Evolutionary conservation across 2,329 filamentous ascomycete species (phyloP).

Genomic region (Bimuria novae-zelandiae): DNA sequence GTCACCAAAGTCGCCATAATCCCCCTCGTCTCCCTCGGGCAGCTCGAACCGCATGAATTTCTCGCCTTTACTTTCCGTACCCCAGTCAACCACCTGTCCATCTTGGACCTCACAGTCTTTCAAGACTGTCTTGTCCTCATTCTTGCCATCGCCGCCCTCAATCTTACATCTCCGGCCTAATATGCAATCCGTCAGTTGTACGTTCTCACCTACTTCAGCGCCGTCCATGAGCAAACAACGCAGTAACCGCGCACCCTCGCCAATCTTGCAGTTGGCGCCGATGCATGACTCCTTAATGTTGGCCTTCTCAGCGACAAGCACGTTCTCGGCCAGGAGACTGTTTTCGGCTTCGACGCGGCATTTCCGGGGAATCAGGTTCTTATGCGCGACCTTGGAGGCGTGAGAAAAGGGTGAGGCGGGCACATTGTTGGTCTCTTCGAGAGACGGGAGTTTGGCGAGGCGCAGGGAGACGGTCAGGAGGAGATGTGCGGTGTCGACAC

Average conservation of each 20-base stretch:
- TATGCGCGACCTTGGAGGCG: slow-evolving; percentile 77
- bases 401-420: slow-evolving; percentile 74
- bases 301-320: slow-evolving; percentile 83
- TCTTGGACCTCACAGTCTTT: slow-evolving; percentile 93
- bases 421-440: slow-evolving; percentile 63
- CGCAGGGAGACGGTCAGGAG: slow-evolving; percentile 82
- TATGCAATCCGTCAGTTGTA: slow-evolving; percentile 85
- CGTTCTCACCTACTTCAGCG: slow-evolving; percentile 80
- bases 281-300: slow-evolving; percentile 93
- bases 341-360: slow-evolving; percentile 83
- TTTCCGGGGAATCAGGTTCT: slow-evolving; percentile 76
- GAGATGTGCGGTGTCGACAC: slow-evolving; percentile 84
- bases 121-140: slow-evolving; percentile 58
- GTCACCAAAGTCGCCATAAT: slow-evolving; percentile 24
- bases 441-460: slow-evolving; percentile 79
- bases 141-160: slow-evolving; percentile 69
- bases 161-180: slow-evolving; percentile 80
- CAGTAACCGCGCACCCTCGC: slow-evolving; percentile 81
- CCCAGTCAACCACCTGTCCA: slow-evolving; percentile 77
- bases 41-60: slow-evolving; percentile 62
- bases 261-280: slow-evolving; percentile 84
- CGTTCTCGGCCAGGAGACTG: slow-evolving; percentile 84
- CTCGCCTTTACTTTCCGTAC: slow-evolving; percentile 59
- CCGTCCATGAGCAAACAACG: slow-evolving; percentile 93
- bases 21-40: slow-evolving; percentile 41